A percentile compares a stretch with the other conserved stretches of the same genome.
phyloP scores from a whole-genome alignment of 192 early-diverging fungal genomes.

The Umbelopsis vinacea region DNA sequence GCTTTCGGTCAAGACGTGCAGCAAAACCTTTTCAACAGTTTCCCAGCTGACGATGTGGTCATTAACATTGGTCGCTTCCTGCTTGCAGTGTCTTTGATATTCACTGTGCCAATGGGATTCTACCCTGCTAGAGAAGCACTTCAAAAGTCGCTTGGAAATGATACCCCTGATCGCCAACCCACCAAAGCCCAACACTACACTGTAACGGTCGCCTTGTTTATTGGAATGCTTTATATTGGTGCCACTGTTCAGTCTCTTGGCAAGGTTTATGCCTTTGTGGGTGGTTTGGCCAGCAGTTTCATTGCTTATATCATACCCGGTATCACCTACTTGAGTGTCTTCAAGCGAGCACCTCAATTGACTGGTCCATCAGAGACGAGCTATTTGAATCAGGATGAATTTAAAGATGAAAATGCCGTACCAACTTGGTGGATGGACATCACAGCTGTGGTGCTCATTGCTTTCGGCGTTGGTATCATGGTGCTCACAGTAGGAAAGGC shows the following conservation, averaged over 20 bases:
- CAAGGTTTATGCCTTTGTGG: slow-evolving; percentile 53
- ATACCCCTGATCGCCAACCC: slow-evolving; percentile 35
- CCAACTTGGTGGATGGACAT: slow-evolving; percentile 44
- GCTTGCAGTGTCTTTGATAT: slow-evolving; percentile 62
- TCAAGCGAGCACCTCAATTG: slow-evolving; percentile 31
- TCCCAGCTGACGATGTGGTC: slow-evolving; percentile 56
- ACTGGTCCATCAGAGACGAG: neutral
- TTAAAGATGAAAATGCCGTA: neutral
- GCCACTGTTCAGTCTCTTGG: slow-evolving; percentile 44
- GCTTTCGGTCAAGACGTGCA: slow-evolving; percentile 62
- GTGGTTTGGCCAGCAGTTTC: slow-evolving; percentile 51
- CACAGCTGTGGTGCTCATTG: slow-evolving; percentile 42
- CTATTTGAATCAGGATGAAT: slow-evolving; percentile 1
- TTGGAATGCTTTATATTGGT: slow-evolving; percentile 42
- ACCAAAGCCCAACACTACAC: slow-evolving; percentile 42
- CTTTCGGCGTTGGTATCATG: slow-evolving; percentile 54
- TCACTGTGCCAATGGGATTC: slow-evolving; percentile 61
- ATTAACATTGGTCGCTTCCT: slow-evolving; percentile 65
- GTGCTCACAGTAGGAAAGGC: slow-evolving; percentile 34
- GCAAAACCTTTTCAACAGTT: slow-evolving; percentile 72
- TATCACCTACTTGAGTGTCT: slow-evolving; percentile 46
- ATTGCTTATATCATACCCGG: slow-evolving; percentile 57
- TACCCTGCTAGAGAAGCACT: slow-evolving; percentile 51
- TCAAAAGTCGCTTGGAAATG: slow-evolving; percentile 50
- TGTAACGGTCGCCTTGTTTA: slow-evolving; percentile 45